Conservation (phyloP, 331 rosid species). For the Prunus yedoensis region DNA sequence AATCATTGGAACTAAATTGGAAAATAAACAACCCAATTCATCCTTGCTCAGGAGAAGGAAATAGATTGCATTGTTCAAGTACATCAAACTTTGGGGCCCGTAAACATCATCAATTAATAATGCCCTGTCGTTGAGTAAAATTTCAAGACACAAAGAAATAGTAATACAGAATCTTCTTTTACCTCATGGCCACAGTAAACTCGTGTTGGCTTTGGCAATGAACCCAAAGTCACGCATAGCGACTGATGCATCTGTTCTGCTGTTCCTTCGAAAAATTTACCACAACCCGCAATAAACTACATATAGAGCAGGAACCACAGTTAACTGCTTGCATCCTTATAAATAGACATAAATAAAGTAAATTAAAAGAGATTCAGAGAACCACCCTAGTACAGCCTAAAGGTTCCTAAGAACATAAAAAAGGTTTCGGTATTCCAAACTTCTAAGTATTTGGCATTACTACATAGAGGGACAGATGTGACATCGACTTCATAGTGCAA, state of each 20-base stretch:
- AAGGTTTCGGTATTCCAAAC: background rate
- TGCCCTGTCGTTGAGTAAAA: background rate
- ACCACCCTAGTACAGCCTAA: background rate
- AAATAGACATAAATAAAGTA: slow-evolving; percentile 3
- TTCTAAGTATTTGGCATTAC: background rate
- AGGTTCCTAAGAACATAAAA: background rate
- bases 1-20: background rate
- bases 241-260: slow-evolving; percentile 97
- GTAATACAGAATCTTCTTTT: slow-evolving; percentile 22
- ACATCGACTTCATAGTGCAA: background rate
- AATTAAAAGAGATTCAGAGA: background rate
- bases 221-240: slow-evolving; percentile 67
- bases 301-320: slow-evolving; percentile 13
- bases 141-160: background rate
- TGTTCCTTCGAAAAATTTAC: slow-evolving; percentile 92
- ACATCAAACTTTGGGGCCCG: background rate
- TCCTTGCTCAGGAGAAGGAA: background rate
- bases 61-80: background rate
- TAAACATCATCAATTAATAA: background rate
- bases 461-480: background rate
- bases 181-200: slow-evolving; percentile 98
- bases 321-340: slow-evolving; percentile 7
- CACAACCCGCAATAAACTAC: slow-evolving; percentile 90
- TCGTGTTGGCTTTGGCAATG: slow-evolving; percentile 77
- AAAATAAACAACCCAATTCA: background rate